These are phyloP conservation scores for Magnolia changhungtana DNA, from an alignment of 164 flowering plant genomes.

Conservation along the genomic window DNA sequence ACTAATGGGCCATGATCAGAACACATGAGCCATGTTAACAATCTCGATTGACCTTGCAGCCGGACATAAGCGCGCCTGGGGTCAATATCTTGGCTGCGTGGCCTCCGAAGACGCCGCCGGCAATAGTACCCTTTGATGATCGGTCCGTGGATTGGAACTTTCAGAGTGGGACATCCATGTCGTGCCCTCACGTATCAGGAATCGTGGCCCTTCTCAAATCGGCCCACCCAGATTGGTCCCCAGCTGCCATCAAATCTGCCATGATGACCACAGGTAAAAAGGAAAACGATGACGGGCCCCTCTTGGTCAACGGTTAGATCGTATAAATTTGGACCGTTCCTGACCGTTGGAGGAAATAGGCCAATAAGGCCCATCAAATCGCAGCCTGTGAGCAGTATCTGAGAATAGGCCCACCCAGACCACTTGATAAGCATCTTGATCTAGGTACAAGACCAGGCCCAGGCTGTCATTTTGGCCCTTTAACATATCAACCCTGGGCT, in stretches of 20 bases:
- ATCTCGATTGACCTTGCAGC: slow-evolving; percentile 30
- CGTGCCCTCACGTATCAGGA: slow-evolving; percentile 80
- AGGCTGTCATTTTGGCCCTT: too few species aligned
- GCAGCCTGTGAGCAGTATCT: too few species aligned
- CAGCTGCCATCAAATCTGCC: slow-evolving; percentile 65
- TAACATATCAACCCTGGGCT: too few species aligned
- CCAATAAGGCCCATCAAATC: too few species aligned
- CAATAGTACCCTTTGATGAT: slow-evolving; percentile 23
- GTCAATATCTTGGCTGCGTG: slow-evolving; percentile 65
- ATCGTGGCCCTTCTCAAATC: slow-evolving; percentile 61
- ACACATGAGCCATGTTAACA: not conserved
- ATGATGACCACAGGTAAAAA: slow-evolving; percentile 62
- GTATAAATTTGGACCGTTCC: too few species aligned
- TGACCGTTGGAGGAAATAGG: too few species aligned
- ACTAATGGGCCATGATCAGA: too few species aligned
- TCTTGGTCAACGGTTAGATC: too few species aligned
- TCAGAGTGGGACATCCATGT: slow-evolving; percentile 68
- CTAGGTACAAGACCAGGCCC: too few species aligned
- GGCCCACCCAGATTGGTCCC: slow-evolving; percentile 64
- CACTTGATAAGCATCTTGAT: too few species aligned
- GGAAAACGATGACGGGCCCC: too few species aligned
- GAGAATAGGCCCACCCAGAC: too few species aligned
- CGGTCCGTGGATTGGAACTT: slow-evolving; percentile 59
- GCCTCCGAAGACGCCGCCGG: slow-evolving; percentile 51
- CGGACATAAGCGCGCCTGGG: slow-evolving; percentile 71